A percentile compares a stretch with the other conserved stretches of the same genome.
Evolutionary conservation across 2,329 filamentous ascomycete genomes (phyloP).

Genomic region (Arthrobotrys iridis): DNA sequence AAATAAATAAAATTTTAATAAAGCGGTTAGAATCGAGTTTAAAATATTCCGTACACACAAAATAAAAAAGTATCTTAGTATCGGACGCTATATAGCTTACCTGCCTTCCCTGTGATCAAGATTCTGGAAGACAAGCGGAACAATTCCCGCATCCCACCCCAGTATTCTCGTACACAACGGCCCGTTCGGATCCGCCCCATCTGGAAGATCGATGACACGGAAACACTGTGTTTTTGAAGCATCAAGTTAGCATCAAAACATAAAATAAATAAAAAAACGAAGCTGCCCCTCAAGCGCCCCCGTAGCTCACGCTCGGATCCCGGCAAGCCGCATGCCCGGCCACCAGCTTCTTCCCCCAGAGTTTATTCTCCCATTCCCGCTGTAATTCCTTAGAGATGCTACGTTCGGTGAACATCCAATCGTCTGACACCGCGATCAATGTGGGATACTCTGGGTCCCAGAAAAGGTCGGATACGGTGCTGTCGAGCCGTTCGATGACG

Average conservation of each 20-base stretch:
- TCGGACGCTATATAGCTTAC: no score
- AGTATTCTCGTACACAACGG: conserved; percentile 21
- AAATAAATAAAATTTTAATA: no score
- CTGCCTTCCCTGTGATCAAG: no score
- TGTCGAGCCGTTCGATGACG: neutral
- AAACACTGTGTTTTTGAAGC: no score
- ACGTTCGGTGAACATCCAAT: neutral
- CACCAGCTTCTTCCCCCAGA: neutral
- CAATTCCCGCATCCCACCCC: no score
- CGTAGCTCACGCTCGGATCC: neutral
- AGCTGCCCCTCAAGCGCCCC: neutral
- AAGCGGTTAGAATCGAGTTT: no score
- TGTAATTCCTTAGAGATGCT: neutral
- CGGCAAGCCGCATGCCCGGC: neutral
- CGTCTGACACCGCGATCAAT: neutral
- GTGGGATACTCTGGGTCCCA: neutral
- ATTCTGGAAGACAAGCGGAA: no score
- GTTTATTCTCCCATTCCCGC: neutral
- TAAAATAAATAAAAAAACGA: neutral
- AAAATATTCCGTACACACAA: no score
- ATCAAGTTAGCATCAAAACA: no score
- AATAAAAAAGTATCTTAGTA: no score
- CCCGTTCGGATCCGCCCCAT: neutral
- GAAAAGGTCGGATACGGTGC: neutral
- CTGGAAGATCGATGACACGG: conserved; percentile 11